These are phyloP conservation scores for Sporothrix schenckii DNA, from an alignment of 2,329 filamentous ascomycete genomes.

Conservation along the genomic window DNA sequence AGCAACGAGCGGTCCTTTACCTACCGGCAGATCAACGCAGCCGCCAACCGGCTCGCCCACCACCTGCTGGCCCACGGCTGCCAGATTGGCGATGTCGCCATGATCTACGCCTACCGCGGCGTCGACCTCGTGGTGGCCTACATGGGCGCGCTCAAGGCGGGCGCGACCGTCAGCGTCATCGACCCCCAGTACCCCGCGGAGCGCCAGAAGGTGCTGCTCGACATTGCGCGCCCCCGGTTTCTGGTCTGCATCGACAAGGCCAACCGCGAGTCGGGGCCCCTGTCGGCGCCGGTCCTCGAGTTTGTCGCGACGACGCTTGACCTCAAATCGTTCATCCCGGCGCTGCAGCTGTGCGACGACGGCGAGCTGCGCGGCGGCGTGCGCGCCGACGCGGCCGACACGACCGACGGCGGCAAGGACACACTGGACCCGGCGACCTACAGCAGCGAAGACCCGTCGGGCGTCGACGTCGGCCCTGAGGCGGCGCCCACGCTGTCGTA, in stretches of 20 bases:
- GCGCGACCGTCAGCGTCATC: conserved; percentile 66
- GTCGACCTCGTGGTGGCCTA: conserved; percentile 69
- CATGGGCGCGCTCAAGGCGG: conserved; percentile 70
- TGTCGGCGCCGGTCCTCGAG: conserved; percentile 53
- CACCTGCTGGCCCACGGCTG: conserved; percentile 75
- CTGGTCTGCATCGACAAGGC: conserved; percentile 75
- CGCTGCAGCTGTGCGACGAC: conserved; percentile 69
- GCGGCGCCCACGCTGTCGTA: conserved; percentile 75
- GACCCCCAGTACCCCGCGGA: conserved; percentile 83
- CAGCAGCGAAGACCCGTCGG: conserved; percentile 59
- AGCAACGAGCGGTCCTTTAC: conserved; percentile 70
- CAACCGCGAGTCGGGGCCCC: conserved; percentile 62
- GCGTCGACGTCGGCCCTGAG: conserved; percentile 83
- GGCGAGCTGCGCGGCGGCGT: conserved; percentile 72
- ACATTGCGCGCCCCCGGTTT: conserved; percentile 73
- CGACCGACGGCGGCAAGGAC: conserved; percentile 57
- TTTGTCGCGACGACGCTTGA: conserved; percentile 75
- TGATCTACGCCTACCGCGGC: conserved; percentile 84
- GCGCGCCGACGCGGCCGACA: conserved; percentile 44
- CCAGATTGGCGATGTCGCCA: conserved; percentile 81
- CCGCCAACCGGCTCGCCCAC: conserved; percentile 77
- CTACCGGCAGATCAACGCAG: conserved; percentile 84
- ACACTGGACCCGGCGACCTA: conserved; percentile 60
- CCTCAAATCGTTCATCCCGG: conserved; percentile 74
- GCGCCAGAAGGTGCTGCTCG: conserved; percentile 79